phyloP scores from a whole-genome alignment of 768 basidiomycete genomes.

The Ephemerocybe angulata region DNA sequence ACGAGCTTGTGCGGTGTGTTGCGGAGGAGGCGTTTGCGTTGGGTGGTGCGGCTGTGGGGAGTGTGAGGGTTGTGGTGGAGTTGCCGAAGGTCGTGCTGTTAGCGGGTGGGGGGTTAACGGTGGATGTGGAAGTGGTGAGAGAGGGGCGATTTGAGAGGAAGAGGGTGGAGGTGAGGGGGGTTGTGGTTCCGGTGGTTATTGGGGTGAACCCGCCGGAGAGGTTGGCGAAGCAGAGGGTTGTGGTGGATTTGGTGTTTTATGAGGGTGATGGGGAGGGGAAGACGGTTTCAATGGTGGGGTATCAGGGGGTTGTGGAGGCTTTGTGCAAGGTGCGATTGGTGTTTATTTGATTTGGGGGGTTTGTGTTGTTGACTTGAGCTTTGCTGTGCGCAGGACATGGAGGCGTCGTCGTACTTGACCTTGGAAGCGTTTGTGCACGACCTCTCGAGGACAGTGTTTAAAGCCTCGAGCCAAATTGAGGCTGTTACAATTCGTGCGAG shows the following conservation, averaged over 20 bases:
- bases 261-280: slow-evolving; percentile 22
- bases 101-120: slow-evolving; percentile 36
- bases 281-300: slow-evolving; percentile 30
- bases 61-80: slow-evolving; percentile 40
- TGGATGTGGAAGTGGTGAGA: slow-evolving; percentile 32
- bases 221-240: slow-evolving; percentile 57
- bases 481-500: slow-evolving; percentile 51
- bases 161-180: slow-evolving; percentile 40
- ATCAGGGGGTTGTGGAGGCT: slow-evolving; percentile 31
- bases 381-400: slow-evolving; percentile 38
- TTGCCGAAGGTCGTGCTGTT: slow-evolving; percentile 52
- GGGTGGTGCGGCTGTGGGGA: slow-evolving; percentile 31
- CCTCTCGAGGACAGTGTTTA: slow-evolving; percentile 38
- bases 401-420: slow-evolving; percentile 51
- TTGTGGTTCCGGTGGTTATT: slow-evolving; percentile 55
- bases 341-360: too few species aligned
- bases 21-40: slow-evolving; percentile 34
- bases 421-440: slow-evolving; percentile 56
- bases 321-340: slow-evolving; percentile 31
- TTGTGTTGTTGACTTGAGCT: too few species aligned
- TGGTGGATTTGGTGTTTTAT: slow-evolving; percentile 47
- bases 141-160: slow-evolving; percentile 8
- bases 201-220: slow-evolving; percentile 73
- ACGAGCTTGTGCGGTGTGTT: slow-evolving; percentile 34
- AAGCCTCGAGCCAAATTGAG: slow-evolving; percentile 28